Percentiles rank a stretch among this genome's conserved stretches.
Conservation (phyloP, 1,284 basidiomycete genomes). For the Flammula alnicola region DNA sequence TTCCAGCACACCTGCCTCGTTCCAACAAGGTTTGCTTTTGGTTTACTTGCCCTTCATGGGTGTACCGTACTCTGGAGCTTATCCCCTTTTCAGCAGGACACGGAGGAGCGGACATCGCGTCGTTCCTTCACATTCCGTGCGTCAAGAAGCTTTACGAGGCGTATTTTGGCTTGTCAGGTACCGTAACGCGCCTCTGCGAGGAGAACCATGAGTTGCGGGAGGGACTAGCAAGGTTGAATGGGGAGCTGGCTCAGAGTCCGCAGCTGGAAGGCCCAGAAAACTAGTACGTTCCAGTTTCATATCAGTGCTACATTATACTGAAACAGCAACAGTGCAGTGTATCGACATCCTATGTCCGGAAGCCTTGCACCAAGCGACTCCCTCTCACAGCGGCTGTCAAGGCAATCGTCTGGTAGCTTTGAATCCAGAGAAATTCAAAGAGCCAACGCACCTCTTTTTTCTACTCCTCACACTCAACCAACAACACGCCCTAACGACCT, state of each 20-base stretch:
- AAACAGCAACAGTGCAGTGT: too few species aligned
- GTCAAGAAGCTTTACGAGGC: background rate
- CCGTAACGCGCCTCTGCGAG: background rate
- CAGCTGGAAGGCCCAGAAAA: too few species aligned
- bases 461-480: background rate
- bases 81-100: too few species aligned
- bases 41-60: too few species aligned
- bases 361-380: background rate
- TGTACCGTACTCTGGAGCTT: too few species aligned
- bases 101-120: background rate
- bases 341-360: background rate
- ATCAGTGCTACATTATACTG: too few species aligned
- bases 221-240: background rate
- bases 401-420: background rate
- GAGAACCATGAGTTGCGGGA: background rate
- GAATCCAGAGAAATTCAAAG: background rate
- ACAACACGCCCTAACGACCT: background rate
- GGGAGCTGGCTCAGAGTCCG: background rate
- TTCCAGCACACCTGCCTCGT: too few species aligned
- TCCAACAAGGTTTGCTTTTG: too few species aligned
- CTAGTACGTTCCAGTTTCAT: too few species aligned
- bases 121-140: background rate
- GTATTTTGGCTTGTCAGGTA: background rate
- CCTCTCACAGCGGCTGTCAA: background rate
- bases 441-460: background rate